phyloP scores from a whole-genome alignment of 2,329 filamentous ascomycete genomes.

The Colletotrichum sp. region DNA sequence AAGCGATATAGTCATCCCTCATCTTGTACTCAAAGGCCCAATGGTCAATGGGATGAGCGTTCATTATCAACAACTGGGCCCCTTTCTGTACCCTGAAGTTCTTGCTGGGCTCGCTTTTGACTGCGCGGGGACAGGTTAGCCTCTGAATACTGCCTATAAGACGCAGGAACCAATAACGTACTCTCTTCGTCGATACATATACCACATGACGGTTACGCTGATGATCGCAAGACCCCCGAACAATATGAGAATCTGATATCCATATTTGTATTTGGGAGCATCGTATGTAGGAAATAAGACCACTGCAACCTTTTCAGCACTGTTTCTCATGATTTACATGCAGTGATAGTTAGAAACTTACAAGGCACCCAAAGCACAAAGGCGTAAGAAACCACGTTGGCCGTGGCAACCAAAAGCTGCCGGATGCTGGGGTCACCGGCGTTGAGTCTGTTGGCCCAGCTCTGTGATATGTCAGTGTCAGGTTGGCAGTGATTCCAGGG shows the following conservation, averaged over 20 bases:
- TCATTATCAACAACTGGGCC: background rate
- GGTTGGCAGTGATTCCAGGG: no score
- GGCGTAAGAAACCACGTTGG: constrained; percentile 4
- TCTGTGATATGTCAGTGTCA: background rate
- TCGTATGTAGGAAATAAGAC: constrained; percentile 37
- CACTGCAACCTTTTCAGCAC: background rate
- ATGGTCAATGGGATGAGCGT: background rate
- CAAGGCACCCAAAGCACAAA: constrained; percentile 10
- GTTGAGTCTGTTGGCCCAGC: constrained; percentile 3
- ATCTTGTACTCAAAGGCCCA: accelerated
- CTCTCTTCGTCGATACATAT: constrained; percentile 7
- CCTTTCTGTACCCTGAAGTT: background rate
- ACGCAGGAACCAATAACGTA: background rate
- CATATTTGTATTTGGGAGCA: constrained; percentile 36
- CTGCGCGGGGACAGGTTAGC: background rate
- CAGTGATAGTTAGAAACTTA: background rate
- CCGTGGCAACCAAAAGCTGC: background rate
- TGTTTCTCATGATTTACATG: accelerated
- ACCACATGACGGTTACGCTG: constrained; percentile 5
- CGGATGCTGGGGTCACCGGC: background rate
- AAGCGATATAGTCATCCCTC: background rate
- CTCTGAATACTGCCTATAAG: accelerated
- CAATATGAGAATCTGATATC: constrained; percentile 36
- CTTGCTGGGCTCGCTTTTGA: background rate
- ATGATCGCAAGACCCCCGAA: constrained; percentile 32